Conservation (phyloP, 2,329 filamentous ascomycete genomes). For the Balansia obtecta region DNA sequence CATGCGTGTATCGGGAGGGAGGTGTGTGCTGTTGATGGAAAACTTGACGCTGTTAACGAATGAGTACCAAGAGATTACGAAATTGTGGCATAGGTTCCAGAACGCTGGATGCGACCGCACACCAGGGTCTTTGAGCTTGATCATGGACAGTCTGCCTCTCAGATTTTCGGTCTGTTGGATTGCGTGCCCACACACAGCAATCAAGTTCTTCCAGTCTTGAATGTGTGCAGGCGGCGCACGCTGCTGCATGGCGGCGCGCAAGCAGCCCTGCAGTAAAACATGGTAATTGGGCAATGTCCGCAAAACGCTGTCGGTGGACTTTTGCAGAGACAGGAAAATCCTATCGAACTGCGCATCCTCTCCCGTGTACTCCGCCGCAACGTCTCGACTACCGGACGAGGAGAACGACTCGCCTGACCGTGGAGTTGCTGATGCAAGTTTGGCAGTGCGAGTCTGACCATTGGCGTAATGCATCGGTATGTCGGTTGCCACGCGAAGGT, state of each 20-base stretch:
- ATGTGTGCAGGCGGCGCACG: conserved; percentile 46
- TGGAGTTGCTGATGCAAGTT: conserved; percentile 53
- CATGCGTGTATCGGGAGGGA: conserved; percentile 56
- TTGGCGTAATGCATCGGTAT: conserved; percentile 34
- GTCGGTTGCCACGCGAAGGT: conserved; percentile 44
- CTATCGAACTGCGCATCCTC: conserved; percentile 74
- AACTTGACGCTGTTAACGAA: conserved; percentile 49
- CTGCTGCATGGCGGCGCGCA: conserved; percentile 50
- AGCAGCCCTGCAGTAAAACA: conserved; percentile 50
- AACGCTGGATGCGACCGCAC: conserved; percentile 51
- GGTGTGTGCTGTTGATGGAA: conserved; percentile 35
- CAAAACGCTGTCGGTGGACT: conserved; percentile 61
- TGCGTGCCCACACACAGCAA: conserved; percentile 57
- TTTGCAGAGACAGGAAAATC: conserved; percentile 65
- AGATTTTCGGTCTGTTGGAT: conserved; percentile 64
- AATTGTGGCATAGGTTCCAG: conserved; percentile 62
- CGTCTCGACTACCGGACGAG: conserved; percentile 34
- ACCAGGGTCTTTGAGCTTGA: conserved; percentile 76
- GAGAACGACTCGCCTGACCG: conserved; percentile 73
- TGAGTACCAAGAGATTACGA: conserved; percentile 57
- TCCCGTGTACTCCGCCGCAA: conserved; percentile 52
- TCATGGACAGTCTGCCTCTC: conserved; percentile 58
- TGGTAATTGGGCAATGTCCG: conserved; percentile 59
- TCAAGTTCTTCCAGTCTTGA: conserved; percentile 56
- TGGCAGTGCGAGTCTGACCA: conserved; percentile 35